Percentiles rank a stretch among this genome's conserved stretches.
Evolutionary conservation across 2,329 filamentous ascomycete genomes (phyloP).

Genomic region (Teratosphaeria destructans): DNA sequence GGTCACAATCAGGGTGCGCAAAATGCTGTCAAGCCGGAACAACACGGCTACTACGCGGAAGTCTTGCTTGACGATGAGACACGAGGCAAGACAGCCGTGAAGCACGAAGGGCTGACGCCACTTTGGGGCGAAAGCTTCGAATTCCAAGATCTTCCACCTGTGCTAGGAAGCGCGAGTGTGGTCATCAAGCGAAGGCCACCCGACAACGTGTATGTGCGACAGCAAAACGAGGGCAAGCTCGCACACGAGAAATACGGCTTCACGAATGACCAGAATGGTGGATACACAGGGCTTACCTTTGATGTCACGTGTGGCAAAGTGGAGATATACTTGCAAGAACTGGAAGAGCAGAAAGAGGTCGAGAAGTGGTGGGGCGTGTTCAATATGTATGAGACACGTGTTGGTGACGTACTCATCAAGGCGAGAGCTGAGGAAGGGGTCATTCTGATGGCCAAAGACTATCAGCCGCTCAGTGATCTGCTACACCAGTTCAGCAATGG

Average conservation of each 20-base stretch:
- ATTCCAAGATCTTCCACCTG: constrained; percentile 61
- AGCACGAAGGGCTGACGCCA: constrained; percentile 59
- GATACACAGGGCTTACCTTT: constrained; percentile 37
- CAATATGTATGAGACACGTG: constrained; percentile 62
- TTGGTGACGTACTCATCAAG: constrained; percentile 78
- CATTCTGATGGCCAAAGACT: constrained; percentile 77
- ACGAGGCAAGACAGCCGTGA: constrained; percentile 63
- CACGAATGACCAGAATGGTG: constrained; percentile 24
- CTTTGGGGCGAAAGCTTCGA: constrained; percentile 78
- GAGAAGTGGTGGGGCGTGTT: constrained; percentile 79
- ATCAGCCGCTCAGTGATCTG: constrained; percentile 69
- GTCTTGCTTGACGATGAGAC: constrained; percentile 71
- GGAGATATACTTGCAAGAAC: constrained; percentile 69
- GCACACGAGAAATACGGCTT: constrained; percentile 29
- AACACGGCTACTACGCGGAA: constrained; percentile 67
- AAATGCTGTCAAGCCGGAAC: constrained; percentile 12
- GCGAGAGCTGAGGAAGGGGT: constrained; percentile 80
- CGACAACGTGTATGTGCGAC: constrained; percentile 16
- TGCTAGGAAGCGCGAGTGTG: constrained; percentile 58
- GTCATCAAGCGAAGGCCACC: constrained; percentile 54
- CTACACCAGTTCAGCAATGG: constrained; percentile 76
- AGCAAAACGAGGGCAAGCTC: constrained; percentile 30
- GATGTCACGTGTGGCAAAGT: constrained; percentile 55
- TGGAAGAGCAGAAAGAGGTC: constrained; percentile 65
- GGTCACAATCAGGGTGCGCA: constrained; percentile 8